phyloP scores from a whole-genome alignment of 73 alveolate genomes.

The Chromera velia region DNA sequence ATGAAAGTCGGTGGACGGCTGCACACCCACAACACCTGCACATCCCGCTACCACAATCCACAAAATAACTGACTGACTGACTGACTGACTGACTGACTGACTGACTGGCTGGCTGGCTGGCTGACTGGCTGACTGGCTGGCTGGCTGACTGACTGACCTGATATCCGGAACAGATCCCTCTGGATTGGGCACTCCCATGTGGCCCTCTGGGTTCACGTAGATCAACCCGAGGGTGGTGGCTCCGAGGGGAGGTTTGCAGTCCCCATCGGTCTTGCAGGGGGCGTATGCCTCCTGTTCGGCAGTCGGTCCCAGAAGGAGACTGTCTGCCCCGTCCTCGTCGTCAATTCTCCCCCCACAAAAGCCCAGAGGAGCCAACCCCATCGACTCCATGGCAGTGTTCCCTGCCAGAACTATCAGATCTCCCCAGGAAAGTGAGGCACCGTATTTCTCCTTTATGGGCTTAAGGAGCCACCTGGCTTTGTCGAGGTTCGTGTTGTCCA shows the following conservation, averaged over 20 bases:
- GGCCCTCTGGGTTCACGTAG: constrained; percentile 40
- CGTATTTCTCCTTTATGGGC: constrained; percentile 39
- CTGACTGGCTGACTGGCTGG: too few species aligned
- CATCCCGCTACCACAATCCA: neutral
- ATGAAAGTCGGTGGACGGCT: too few species aligned
- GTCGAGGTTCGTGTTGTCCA: constrained; percentile 39
- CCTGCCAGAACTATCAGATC: constrained; percentile 36
- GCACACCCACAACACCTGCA: neutral
- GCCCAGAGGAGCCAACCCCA: too few species aligned
- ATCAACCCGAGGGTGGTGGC: constrained; percentile 42
- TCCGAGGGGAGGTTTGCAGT: constrained; percentile 31
- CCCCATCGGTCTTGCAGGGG: constrained; percentile 39
- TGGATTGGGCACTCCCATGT: neutral
- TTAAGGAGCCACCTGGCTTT: constrained; percentile 27
- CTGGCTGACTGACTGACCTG: too few species aligned
- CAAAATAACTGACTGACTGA: too few species aligned
- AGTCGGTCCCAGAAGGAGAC: constrained; percentile 30
- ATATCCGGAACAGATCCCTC: too few species aligned
- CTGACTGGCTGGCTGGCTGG: too few species aligned
- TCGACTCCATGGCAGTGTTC: too few species aligned
- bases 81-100: too few species aligned
- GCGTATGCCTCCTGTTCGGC: constrained; percentile 31
- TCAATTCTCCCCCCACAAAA: too few species aligned
- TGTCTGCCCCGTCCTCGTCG: constrained; percentile 15
- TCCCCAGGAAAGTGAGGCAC: constrained; percentile 42